Conservation (phyloP, 2,329 filamentous ascomycete species). For the Parasarocladium wereldwijsianum region DNA sequence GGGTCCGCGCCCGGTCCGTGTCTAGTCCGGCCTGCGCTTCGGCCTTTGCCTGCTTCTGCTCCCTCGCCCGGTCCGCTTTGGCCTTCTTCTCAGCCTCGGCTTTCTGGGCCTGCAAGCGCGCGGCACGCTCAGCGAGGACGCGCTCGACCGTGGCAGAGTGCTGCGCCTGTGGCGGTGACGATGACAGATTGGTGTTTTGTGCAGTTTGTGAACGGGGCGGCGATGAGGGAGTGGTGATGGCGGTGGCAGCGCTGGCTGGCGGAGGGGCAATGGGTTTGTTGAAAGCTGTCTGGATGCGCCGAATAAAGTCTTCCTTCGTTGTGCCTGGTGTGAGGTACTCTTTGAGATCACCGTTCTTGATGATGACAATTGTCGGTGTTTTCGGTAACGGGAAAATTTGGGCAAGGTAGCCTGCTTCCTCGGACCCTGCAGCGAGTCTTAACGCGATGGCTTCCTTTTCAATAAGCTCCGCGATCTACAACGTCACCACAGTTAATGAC, state of each 20-base stretch:
- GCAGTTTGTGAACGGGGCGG: constrained; percentile 1
- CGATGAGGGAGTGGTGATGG: constrained; percentile 2
- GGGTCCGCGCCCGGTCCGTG: constrained; percentile 17
- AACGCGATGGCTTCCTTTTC: constrained; percentile 52
- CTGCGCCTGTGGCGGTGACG: constrained; percentile 9
- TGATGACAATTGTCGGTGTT: constrained; percentile 66
- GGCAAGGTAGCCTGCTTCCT: constrained; percentile 68
- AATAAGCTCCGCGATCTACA: constrained; percentile 41
- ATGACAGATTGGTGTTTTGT: constrained; percentile 6
- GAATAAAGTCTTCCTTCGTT: constrained; percentile 50
- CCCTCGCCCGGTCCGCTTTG: constrained; percentile 33
- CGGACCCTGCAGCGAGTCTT: constrained; percentile 54
- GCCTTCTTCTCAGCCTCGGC: constrained; percentile 29
- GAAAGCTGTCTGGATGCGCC: constrained; percentile 20
- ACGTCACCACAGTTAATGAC: too few relatives aligned
- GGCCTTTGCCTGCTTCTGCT: constrained; percentile 29
- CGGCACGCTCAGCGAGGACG: constrained; percentile 35
- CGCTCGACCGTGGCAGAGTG: constrained; percentile 18
- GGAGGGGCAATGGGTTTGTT: constrained; percentile 8
- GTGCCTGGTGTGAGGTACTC: constrained; percentile 58
- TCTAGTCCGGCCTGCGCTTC: constrained; percentile 21
- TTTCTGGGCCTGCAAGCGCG: constrained; percentile 25
- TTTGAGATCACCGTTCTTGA: constrained; percentile 63
- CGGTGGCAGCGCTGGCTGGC: constrained; percentile 4
- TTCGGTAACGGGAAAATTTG: constrained; percentile 71